A percentile compares a stretch with the other conserved stretches of the same genome.
These are phyloP conservation scores for Dendrobium huoshanense DNA, from an alignment of 106 monocot species.

Conservation along the genomic window DNA sequence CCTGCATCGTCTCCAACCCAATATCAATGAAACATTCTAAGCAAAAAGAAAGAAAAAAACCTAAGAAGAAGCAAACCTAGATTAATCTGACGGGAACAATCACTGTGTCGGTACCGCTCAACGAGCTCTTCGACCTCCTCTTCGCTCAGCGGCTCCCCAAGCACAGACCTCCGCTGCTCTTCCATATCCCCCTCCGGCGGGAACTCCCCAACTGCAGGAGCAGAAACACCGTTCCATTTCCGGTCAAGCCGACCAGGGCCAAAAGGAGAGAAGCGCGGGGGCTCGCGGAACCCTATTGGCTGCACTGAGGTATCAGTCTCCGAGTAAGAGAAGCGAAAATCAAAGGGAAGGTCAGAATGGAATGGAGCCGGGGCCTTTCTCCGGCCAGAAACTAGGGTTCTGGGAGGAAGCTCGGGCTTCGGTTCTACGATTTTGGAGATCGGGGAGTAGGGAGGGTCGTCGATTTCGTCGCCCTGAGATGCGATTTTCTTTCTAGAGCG, in stretches of 20 bases:
- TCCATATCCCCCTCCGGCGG: slow-evolving; percentile 3
- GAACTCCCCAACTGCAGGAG: slow-evolving; percentile 16
- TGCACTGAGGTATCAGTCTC: slow-evolving; percentile 43
- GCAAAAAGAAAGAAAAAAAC: background rate
- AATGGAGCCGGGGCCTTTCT: slow-evolving; percentile 13
- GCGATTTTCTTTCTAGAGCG: slow-evolving; percentile 4
- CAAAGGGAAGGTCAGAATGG: slow-evolving; percentile 76
- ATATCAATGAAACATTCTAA: background rate
- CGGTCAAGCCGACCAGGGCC: slow-evolving; percentile 85
- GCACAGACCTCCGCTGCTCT: slow-evolving; percentile 27
- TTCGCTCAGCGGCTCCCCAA: slow-evolving; percentile 59
- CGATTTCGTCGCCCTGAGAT: slow-evolving; percentile 7
- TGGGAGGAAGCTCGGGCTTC: background rate
- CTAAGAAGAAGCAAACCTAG: slow-evolving; percentile 35
- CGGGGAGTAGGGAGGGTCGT: slow-evolving; percentile 48
- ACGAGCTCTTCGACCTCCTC: slow-evolving; percentile 69
- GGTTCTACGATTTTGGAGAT: slow-evolving; percentile 1
- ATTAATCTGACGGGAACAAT: slow-evolving; percentile 84
- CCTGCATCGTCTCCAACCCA: background rate
- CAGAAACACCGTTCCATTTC: slow-evolving; percentile 63
- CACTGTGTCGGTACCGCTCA: slow-evolving; percentile 60
- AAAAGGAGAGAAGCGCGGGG: slow-evolving; percentile 83
- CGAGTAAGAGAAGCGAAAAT: slow-evolving; percentile 94
- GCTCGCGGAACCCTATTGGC: slow-evolving; percentile 84
- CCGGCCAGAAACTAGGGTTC: background rate